Percentiles rank a stretch among this genome's conserved stretches.
phyloP scores from a whole-genome alignment of 2,329 filamentous ascomycete species.

The Aspergillus tubingensis region DNA sequence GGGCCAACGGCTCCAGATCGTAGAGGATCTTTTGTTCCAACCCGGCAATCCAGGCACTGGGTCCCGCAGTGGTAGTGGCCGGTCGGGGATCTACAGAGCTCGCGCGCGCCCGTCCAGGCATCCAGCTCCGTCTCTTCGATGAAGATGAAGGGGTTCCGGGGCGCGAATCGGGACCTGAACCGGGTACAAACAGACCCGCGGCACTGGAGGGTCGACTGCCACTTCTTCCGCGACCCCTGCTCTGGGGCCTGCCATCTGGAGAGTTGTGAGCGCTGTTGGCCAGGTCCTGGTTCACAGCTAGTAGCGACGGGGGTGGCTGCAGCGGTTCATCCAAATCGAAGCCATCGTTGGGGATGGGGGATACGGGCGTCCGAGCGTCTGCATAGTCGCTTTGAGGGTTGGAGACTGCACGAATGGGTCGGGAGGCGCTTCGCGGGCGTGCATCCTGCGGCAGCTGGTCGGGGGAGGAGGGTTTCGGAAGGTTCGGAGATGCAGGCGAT shows the following conservation, averaged over 20 bases:
- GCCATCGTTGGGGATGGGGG: constrained; percentile 27
- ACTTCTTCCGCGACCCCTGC: constrained; percentile 40
- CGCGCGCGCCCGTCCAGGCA: constrained; percentile 42
- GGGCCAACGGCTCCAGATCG: constrained; percentile 53
- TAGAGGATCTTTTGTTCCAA: constrained; percentile 59
- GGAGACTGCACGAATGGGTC: constrained; percentile 37
- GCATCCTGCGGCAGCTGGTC: constrained; percentile 26
- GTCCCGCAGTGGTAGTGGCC: constrained; percentile 33
- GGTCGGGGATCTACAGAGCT: constrained; percentile 35
- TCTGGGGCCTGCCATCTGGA: constrained; percentile 38
- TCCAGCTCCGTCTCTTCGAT: constrained; percentile 48
- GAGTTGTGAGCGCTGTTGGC: constrained; percentile 36
- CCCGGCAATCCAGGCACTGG: constrained; percentile 60
- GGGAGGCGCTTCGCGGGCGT: constrained; percentile 33
- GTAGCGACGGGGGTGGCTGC: constrained; percentile 44
- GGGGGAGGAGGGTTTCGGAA: constrained; percentile 24
- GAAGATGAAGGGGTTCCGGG: constrained; percentile 38
- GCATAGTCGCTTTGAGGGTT: constrained; percentile 33
- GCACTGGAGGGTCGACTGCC: constrained; percentile 36
- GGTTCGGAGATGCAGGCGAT: constrained; percentile 29
- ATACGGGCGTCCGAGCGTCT: constrained; percentile 28
- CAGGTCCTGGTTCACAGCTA: constrained; percentile 40
- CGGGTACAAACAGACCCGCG: constrained; percentile 36
- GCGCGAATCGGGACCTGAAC: constrained; percentile 35
- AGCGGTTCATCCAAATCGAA: constrained; percentile 35